Conservation (phyloP, 2,329 filamentous ascomycete genomes). For the Calonectria pseudoturangicola region DNA sequence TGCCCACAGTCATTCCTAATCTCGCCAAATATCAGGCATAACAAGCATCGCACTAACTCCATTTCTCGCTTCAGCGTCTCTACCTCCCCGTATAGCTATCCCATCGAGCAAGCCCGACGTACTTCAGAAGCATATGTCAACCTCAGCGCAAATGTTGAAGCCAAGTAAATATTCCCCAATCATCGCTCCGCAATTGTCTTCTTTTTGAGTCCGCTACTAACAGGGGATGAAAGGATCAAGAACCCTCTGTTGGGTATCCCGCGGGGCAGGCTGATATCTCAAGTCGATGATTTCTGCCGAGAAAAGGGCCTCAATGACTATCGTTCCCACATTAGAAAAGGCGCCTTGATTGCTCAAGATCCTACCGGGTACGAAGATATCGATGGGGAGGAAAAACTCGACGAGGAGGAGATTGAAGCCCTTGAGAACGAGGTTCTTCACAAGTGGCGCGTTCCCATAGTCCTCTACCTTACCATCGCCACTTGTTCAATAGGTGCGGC, state of each 20-base stretch:
- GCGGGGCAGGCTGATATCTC: conserved; percentile 68
- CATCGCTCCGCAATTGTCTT: neutral
- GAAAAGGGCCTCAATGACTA: conserved; percentile 76
- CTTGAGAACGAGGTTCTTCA: conserved; percentile 79
- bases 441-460: conserved; percentile 79
- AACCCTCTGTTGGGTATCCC: conserved; percentile 72
- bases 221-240: conserved; percentile 60
- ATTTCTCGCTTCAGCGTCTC: conserved; percentile 48
- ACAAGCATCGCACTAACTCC: conserved; percentile 44
- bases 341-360: conserved; percentile 84
- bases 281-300: conserved; percentile 78
- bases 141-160: conserved; percentile 67
- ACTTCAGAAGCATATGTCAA: conserved; percentile 61
- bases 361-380: conserved; percentile 78
- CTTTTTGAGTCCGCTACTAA: conserved; percentile 38
- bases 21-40: neutral
- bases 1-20: neutral
- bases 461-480: conserved; percentile 79
- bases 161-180: conserved; percentile 61
- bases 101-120: conserved; percentile 61
- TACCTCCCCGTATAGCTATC: conserved; percentile 56
- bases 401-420: conserved; percentile 74
- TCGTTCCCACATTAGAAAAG: conserved; percentile 76
- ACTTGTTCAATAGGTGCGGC: conserved; percentile 82
- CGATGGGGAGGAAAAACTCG: conserved; percentile 73